phyloP scores from a whole-genome alignment of 352 stramenopile genomes.

The Phytopythium mirpurense region DNA sequence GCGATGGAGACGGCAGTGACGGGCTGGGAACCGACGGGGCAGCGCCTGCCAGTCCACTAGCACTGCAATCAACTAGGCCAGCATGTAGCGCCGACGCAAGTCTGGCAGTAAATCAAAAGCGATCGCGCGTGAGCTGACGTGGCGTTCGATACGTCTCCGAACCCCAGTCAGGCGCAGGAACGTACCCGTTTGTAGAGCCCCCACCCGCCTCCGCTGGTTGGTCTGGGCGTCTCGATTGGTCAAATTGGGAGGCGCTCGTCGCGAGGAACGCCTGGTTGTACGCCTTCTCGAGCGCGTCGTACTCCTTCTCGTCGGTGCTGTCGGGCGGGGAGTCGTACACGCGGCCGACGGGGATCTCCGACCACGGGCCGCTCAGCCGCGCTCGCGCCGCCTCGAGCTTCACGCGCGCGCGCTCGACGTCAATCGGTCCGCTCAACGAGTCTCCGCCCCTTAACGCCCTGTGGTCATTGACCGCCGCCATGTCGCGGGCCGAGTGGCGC shows the following conservation, averaged over 20 bases:
- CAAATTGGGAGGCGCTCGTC: neutral
- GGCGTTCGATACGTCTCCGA: no score
- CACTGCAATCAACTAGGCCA: neutral
- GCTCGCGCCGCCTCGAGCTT: slow-evolving; percentile 36
- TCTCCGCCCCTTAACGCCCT: neutral
- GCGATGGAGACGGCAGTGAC: neutral
- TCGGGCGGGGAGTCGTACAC: slow-evolving; percentile 50
- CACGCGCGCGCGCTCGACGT: slow-evolving; percentile 32
- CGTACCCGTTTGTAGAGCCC: neutral
- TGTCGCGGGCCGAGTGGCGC: no score
- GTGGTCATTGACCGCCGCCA: no score
- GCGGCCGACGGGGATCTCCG: slow-evolving; percentile 39
- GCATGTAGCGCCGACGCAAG: neutral
- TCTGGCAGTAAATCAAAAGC: neutral
- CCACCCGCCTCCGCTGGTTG: neutral
- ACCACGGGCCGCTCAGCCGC: slow-evolving; percentile 18
- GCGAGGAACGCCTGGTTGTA: slow-evolving; percentile 47
- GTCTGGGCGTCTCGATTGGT: neutral
- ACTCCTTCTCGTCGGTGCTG: slow-evolving; percentile 20
- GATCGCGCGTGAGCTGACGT: neutral
- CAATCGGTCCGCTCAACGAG: slow-evolving; percentile 6
- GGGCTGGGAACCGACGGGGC: neutral
- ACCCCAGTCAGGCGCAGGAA: no score
- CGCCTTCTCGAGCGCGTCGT: slow-evolving; percentile 57
- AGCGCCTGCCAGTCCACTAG: neutral